A percentile compares a stretch with the other conserved stretches of the same genome.
phyloP scores from a whole-genome alignment of 164 flowering plant species.

The Echeveria elegans region DNA sequence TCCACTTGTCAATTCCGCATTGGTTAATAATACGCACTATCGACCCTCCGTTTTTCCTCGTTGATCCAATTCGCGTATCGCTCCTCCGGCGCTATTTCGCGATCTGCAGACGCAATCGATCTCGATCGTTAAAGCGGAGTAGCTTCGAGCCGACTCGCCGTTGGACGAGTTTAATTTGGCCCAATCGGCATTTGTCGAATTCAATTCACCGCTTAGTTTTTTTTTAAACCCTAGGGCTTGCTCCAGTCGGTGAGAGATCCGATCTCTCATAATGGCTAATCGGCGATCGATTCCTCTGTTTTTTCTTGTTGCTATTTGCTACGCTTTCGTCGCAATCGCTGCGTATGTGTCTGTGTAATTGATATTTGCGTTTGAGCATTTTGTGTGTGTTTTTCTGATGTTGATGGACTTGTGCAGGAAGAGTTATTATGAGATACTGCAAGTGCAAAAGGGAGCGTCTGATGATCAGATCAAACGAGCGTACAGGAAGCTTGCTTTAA shows the following conservation, averaged over 20 bases:
- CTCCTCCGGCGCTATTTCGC: neutral
- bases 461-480: conserved; percentile 98
- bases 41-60: neutral
- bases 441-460: conserved; percentile 77
- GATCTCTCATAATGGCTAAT: conserved; percentile 21
- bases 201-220: neutral
- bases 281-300: conserved; percentile 28
- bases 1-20: neutral
- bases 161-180: neutral
- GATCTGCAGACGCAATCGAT: neutral
- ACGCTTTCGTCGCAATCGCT: conserved; percentile 32
- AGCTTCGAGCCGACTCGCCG: neutral
- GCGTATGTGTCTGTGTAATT: conserved; percentile 26
- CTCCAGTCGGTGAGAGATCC: conserved; percentile 18
- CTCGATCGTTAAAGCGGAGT: neutral
- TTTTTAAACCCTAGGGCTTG: neutral
- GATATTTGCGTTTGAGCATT: neutral
- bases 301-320: conserved; percentile 29
- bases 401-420: conserved; percentile 36
- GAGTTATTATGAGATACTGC: conserved; percentile 86
- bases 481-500: conserved; percentile 86
- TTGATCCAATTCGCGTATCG: neutral
- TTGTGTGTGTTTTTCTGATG: neutral
- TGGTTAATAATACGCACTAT: neutral
- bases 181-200: neutral